Evolutionary conservation across 225 moss, liverwort and hornwort species (phyloP), one percentile per base, ranked within the genome.

Genomic region (Pseudoscleropodium purum): DNA sequence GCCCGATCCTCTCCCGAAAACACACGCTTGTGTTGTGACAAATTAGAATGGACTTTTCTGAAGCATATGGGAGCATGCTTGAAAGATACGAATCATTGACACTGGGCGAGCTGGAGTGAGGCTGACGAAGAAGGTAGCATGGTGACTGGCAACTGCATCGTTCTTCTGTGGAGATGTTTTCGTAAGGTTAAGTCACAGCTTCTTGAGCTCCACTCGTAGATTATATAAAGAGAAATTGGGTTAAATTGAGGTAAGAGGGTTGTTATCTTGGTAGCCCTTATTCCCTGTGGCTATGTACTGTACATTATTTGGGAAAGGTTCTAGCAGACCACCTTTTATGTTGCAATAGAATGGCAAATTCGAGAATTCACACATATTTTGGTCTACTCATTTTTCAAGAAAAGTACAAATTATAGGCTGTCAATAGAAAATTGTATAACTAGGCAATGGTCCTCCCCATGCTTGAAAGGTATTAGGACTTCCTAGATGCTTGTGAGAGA

Each of bases 1-100:
- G 75, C 81, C 91, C 68, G 84, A 92, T 90, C 89, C 86, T 79
- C 36, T 86, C 79, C 81, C 64, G 65, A 79, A 64, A 54, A 67
- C 43, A 45, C 21, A 64, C 75, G 39, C 25, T 49, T 56, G 68
- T 39, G 85, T 34, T 39, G 7, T 65, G 84, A 80, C 54, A 80
- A 63, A 26, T 47, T 73, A 85, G 79, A 56, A 67, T 25, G 34
- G n/a, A 21, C 64, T 45, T 73, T 73, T 79, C 80, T 80, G 80
- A 72, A 88, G 36, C 41, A 51, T 24, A 51, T 67, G 82, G 86
- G 68, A 75, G 62, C 68, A 67, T 61, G n/a, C 57, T 73, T 75
- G 68, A 63, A 89, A 56, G 33, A 56, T 59, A 72, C 34, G 59
- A 85, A 74, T 33, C 45, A 31, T 43, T 56, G 39, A 26, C 74